Conservation (phyloP, 331 rosid genomes). For the Acacia concinna region DNA sequence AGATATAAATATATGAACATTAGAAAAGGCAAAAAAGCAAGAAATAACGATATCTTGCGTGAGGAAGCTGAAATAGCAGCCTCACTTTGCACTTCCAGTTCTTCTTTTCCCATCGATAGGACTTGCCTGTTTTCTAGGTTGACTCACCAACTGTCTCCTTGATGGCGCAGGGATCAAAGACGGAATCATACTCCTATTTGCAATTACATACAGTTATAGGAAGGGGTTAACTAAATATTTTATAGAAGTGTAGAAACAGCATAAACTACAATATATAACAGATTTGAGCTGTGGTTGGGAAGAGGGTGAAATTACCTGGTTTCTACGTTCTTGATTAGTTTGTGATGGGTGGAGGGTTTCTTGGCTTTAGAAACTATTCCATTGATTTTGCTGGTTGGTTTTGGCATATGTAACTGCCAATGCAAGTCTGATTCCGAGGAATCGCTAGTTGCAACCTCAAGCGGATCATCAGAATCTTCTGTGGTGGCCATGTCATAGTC, state of each 20-base stretch:
- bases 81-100: slow-evolving; percentile 55
- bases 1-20: neutral
- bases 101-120: slow-evolving; percentile 63
- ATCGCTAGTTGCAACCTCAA: slow-evolving; percentile 73
- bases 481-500: slow-evolving; percentile 38
- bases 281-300: neutral
- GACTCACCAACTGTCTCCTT: slow-evolving; percentile 50
- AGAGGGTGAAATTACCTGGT: slow-evolving; percentile 48
- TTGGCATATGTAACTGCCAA: slow-evolving; percentile 56
- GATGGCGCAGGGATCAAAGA: slow-evolving; percentile 61
- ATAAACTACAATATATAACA: neutral
- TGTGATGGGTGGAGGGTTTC: slow-evolving; percentile 35
- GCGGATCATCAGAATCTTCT: slow-evolving; percentile 76
- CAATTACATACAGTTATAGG: neutral
- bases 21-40: slow-evolving; percentile 15
- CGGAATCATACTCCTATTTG: slow-evolving; percentile 62
- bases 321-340: slow-evolving; percentile 53
- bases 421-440: slow-evolving; percentile 71
- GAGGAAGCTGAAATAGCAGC: slow-evolving; percentile 16
- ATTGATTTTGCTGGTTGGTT: slow-evolving; percentile 42
- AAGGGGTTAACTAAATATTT: slow-evolving; percentile 17
- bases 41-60: slow-evolving; percentile 28
- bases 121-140: slow-evolving; percentile 49
- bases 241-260: slow-evolving; percentile 24
- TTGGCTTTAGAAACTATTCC: slow-evolving; percentile 49